Evolutionary conservation across 257 asterid genomes (phyloP), one percentile per base, ranked within the genome.

Genomic region (Nicotiana tomentosiformis): DNA sequence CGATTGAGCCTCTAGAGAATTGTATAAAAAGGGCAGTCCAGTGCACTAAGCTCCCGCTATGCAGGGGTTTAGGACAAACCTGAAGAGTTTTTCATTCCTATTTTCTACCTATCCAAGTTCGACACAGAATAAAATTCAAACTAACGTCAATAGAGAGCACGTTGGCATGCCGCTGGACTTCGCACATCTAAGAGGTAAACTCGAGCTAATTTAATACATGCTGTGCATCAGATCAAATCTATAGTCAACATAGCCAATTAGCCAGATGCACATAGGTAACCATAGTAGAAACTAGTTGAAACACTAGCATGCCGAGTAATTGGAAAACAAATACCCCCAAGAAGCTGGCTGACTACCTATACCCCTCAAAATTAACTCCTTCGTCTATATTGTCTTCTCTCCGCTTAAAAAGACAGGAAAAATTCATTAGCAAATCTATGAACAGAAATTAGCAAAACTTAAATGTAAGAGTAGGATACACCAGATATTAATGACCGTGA

Each of bases 371-470:
- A 15, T 23, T 46, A 51, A 51, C 30, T 51, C 29, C 29, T 76
- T 8, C 46, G 51, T 76, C 46, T 4, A 76, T 51, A 76, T 51
- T 26, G 80, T 30, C 14, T 76, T 62, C 64, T 51, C 80, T 76
- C 16, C 0, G 64, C 80, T 29, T 49, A 51, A 76, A 29, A n/a
- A 76, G 18, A 29, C 5, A 60, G 23, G 29, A 16, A 15, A 49
- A 76, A 43, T 7, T 74, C 46, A 51, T 15, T 8, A 74, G 79
- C 79, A 74, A 74, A 74, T 51, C 46, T 76, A 51, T 76, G 80
- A 76, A 51, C 26, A 15, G 64, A 7, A 74, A 46, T 49, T 49
- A 33, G 12, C 51, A 14, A 74, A 74, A 74, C 15, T 76, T 26
- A 20, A 51, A 49, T 67, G 37, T 5, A 76, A 3, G 14, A 15